Conservation (phyloP, 2,329 filamentous ascomycete genomes). For the Sclerotinia glacialis region DNA sequence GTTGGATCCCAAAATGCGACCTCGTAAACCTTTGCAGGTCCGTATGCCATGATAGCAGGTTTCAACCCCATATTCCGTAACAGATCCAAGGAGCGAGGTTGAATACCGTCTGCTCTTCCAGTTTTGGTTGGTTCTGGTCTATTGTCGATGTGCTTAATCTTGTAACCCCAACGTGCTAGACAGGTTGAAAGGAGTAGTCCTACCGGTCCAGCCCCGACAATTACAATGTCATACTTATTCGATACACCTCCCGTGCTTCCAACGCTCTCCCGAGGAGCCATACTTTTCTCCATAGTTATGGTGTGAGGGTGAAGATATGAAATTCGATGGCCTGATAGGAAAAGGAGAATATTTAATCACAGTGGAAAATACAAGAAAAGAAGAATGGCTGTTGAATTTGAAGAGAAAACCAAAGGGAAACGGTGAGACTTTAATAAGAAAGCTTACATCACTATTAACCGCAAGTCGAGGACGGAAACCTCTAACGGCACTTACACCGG, state of each 20-base stretch:
- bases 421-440: neutral
- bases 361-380: neutral
- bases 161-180: slow-evolving; percentile 89
- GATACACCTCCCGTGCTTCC: slow-evolving; percentile 20
- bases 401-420: neutral
- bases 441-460: neutral
- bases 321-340: neutral
- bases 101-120: slow-evolving; percentile 86
- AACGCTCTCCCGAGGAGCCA: slow-evolving; percentile 27
- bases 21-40: slow-evolving; percentile 82
- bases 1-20: slow-evolving; percentile 71
- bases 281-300: slow-evolving; percentile 30
- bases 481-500: slow-evolving; percentile 9
- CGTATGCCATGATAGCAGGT: slow-evolving; percentile 79
- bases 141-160: slow-evolving; percentile 93
- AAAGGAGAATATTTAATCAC: neutral
- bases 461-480: neutral
- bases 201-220: slow-evolving; percentile 85
- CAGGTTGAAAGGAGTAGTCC: slow-evolving; percentile 85
- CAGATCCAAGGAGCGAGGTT: slow-evolving; percentile 83
- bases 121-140: slow-evolving; percentile 79
- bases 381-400: neutral
- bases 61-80: slow-evolving; percentile 88
- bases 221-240: slow-evolving; percentile 63
- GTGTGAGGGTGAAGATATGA: neutral